Conservation (phyloP, 768 basidiomycete genomes). For the Lactifluus piperatus region DNA sequence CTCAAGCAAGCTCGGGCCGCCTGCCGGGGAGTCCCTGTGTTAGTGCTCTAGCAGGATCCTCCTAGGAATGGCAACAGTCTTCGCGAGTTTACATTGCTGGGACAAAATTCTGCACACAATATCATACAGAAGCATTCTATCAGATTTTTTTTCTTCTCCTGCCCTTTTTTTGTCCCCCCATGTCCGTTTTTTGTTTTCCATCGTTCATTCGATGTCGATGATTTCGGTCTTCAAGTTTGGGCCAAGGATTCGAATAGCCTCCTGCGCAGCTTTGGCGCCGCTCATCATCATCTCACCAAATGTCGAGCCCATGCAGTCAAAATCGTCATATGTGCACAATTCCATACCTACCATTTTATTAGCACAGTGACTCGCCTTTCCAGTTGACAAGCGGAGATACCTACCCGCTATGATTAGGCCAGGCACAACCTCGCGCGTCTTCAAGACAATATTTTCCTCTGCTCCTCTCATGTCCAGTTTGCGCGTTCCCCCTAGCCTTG, state of each 20-base stretch:
- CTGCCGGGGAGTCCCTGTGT: not conserved
- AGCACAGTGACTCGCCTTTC: not conserved
- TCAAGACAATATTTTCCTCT: conserved; percentile 75
- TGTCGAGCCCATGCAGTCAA: conserved; percentile 60
- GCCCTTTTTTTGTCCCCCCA: not conserved
- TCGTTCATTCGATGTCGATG: conserved; percentile 32
- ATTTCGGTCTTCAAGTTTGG: conserved; percentile 43
- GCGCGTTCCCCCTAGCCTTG: conserved; percentile 72
- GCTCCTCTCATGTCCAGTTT: conserved; percentile 75
- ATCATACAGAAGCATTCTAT: not conserved
- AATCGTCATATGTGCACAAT: conserved; percentile 71
- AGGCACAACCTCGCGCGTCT: conserved; percentile 66
- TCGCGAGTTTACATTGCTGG: not conserved
- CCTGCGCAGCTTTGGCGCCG: conserved; percentile 63
- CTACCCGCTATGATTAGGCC: conserved; percentile 66
- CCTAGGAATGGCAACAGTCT: no score
- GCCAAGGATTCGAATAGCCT: conserved; percentile 46
- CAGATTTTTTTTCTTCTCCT: not conserved
- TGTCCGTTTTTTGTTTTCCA: not conserved
- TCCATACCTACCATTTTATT: conserved; percentile 54
- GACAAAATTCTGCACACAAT: not conserved
- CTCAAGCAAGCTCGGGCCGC: not conserved
- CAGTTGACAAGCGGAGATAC: conserved; percentile 20
- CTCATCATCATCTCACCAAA: conserved; percentile 77
- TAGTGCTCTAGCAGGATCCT: no score